Evolutionary conservation across 306 rosid species (phyloP).

Genomic region (Gynostemma pentaphyllum): DNA sequence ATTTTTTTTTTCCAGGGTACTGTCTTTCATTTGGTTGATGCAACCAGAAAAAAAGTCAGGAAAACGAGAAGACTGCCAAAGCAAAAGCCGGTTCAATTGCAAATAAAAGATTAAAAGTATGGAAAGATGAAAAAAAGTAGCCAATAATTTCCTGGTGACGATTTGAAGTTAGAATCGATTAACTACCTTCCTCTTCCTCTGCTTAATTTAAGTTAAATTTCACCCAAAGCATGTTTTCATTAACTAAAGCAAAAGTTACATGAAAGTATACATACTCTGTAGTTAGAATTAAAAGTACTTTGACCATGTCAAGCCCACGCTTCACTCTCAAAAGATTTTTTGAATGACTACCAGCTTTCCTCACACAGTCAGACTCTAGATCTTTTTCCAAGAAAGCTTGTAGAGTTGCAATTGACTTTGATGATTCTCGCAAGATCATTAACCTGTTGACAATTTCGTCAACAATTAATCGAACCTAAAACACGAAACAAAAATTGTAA

Average conservation of each 20-base stretch:
- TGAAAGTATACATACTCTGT: conserved; percentile 43
- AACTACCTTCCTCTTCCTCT: background rate
- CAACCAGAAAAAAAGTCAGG: background rate
- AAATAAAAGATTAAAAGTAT: background rate
- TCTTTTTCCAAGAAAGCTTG: conserved; percentile 58
- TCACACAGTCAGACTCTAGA: conserved; percentile 35
- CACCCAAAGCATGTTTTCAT: background rate
- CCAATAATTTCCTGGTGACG: background rate
- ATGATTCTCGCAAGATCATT: conserved; percentile 66
- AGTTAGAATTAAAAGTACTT: conserved; percentile 53
- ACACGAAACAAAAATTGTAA: background rate
- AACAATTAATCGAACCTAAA: background rate
- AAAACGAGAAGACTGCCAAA: background rate
- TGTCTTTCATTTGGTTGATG: too few species aligned
- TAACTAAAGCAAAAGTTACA: background rate
- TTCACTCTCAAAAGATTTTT: conserved; percentile 83
- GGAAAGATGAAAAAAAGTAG: background rate
- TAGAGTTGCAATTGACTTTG: conserved; percentile 50
- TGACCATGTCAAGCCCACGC: conserved; percentile 91
- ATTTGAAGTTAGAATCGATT: background rate
- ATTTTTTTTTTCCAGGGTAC: too few species aligned
- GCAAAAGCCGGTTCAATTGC: background rate
- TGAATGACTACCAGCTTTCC: conserved; percentile 63
- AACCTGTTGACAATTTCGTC: conserved; percentile 34
- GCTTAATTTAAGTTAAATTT: background rate